Evolutionary conservation across 352 stramenopile species (phyloP), one percentile per base, ranked within the genome.

Genomic region (Globisporangium takayamanum): DNA sequence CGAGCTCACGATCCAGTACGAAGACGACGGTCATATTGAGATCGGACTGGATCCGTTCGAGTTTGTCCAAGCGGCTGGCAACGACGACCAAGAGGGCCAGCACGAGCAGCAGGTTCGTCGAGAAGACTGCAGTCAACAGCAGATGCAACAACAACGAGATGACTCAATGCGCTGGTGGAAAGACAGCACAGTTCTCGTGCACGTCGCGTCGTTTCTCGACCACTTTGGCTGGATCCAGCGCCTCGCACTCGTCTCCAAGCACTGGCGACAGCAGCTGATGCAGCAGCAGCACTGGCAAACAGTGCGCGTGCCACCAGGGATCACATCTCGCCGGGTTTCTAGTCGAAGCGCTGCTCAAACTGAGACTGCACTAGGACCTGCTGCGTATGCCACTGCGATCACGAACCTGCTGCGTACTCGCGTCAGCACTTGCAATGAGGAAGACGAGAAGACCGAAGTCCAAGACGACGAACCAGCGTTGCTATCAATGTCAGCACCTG

Each of bases 21-120:
- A 37, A 2, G 72, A 77, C 47, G 69, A 75, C 63, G 22, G 46
- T 26, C 54, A 61, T 1, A 47, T 69, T 2, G 72, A 77, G 54
- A 12, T 49, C 2, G 57, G 62, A 10, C 47, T 75, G 2, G 60
- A 66, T 12, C 10, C 60, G 11, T 45, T 67, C n/a, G 72, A 80
- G 52, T 69, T 80, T 20, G 2, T 50, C 16, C 33, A 39, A 39
- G 33, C 33, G 33, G 41, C 6, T 10, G 5, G 3, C n/a, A 42
- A 14, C 53, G 25, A 52, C 11, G 10, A 36, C 20, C 26, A 44
- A 16, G 16, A 53, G n/a, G 5, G 8, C 2, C 33, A 22, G 3
- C 16, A 26, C 28, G 11, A 57, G 11, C n/a, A 54, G 55, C n/a
- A 61, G 5, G 10, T 7, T 7, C 28, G 22, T 28, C 1, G n/a